Evolutionary conservation across 108 stramenopile genomes (phyloP).

Genomic region (Thalassiosira profunda): DNA sequence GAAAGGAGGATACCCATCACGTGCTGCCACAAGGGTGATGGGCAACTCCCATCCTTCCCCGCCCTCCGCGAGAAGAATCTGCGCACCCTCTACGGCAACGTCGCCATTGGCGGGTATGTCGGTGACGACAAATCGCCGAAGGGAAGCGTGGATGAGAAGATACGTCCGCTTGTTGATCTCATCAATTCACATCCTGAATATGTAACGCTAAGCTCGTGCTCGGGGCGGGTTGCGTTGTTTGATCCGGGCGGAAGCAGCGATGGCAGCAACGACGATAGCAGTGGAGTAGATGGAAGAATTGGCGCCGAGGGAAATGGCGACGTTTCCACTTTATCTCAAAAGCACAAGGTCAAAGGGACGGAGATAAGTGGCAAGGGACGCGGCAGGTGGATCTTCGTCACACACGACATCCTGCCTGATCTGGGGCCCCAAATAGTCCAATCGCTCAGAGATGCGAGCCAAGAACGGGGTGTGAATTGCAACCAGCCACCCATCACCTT

Average conservation of each 20-base stretch:
- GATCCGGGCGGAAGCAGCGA: constrained; percentile 44
- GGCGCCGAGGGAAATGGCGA: neutral
- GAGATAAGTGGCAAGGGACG: constrained; percentile 71
- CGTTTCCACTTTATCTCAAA: neutral
- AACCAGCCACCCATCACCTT: constrained; percentile 49
- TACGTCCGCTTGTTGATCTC: constrained; percentile 69
- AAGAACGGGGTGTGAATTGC: neutral
- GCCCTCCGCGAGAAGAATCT: constrained; percentile 33
- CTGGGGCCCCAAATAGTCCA: constrained; percentile 34
- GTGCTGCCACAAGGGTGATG: no score
- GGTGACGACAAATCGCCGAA: constrained; percentile 79
- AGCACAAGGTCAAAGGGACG: constrained; percentile 1
- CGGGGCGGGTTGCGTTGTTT: constrained; percentile 85
- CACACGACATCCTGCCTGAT: constrained; percentile 61
- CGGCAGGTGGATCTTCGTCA: constrained; percentile 77
- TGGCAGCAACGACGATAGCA: neutral
- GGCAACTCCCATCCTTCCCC: constrained; percentile 36
- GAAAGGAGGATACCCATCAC: no score
- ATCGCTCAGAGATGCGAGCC: constrained; percentile 29
- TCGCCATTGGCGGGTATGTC: neutral
- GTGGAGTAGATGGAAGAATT: neutral
- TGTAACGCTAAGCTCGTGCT: constrained; percentile 85
- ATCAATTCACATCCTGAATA: constrained; percentile 81
- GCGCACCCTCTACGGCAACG: constrained; percentile 25
- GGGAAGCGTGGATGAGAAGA: constrained; percentile 83